Evolutionary conservation across 164 flowering plant genomes (phyloP), one percentile per base, ranked within the genome.

Genomic region (Berberis vulgaris): DNA sequence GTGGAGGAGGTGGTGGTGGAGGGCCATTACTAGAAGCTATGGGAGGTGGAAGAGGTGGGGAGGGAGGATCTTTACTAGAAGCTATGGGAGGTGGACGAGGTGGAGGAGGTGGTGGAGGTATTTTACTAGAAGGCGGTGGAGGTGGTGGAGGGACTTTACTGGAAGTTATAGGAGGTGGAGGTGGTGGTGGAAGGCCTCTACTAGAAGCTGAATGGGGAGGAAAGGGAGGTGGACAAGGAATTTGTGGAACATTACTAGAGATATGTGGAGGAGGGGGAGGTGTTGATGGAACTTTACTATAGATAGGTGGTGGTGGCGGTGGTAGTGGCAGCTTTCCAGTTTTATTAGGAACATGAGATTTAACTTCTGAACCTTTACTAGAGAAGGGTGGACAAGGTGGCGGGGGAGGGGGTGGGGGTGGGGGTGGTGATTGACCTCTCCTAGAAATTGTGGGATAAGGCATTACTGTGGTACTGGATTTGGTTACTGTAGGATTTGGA

Each of bases 41-140:
- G 44, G 60, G 60, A 13, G 76, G 76, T 9, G 78, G 74, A 3
- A 72, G 79, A 40, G 79, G 81, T 7, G 73, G 67, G 41, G 77
- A 75, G n/a, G 74, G 83, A 7, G 77, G 72, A 50, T 62, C 67
- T 45, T 43, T 66, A 67, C 65, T 11, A 3, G 68, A 39, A 45
- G 49, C 54, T 4, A 65, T 68, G n/a, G 64, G 64, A 3, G 67
- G 68, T n/a, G 68, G 62, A 3, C 49, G 57, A 3, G 68, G 41
- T 50, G 66, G 68, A 5, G 75, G 61, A 7, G 73, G 49, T 26
- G 62, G 54, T 26, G 26, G 66, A 49, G 64, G n/a, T 3, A 26
- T 49, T 43, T 12, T 64, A 49, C 10, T 11, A 3, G 42, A 41
- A 2, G 62, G n/a, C 41, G 68, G 68, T 3, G 75, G 61, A 11